Evolutionary conservation across 345 rosid species (phyloP).

Genomic region (Anacardium occidentale): DNA sequence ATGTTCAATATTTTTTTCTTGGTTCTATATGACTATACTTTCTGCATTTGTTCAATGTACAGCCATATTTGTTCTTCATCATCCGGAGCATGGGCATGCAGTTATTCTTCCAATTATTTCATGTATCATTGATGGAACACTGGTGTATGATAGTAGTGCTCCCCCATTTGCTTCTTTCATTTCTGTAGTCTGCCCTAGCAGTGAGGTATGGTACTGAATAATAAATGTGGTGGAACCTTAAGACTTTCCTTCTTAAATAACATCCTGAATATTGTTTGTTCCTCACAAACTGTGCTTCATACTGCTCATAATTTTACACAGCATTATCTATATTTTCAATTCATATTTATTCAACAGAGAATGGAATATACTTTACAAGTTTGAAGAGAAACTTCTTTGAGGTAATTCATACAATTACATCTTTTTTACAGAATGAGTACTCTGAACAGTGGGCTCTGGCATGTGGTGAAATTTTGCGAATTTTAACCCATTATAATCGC

Average conservation of each 20-base stretch:
- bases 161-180: slow-evolving; percentile 95
- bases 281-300: background rate
- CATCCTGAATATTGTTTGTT: background rate
- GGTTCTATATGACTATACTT: slow-evolving; percentile 9
- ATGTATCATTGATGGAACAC: slow-evolving; percentile 78
- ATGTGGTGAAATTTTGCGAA: slow-evolving; percentile 91
- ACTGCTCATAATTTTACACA: no score
- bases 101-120: slow-evolving; percentile 95
- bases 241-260: background rate
- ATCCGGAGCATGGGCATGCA: slow-evolving; percentile 96
- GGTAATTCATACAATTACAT: slow-evolving; percentile 12
- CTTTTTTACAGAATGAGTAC: slow-evolving; percentile 68
- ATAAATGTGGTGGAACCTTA: slow-evolving; percentile 11
- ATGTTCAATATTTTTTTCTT: background rate
- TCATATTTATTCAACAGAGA: background rate
- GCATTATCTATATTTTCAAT: no score
- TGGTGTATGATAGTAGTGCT: slow-evolving; percentile 69
- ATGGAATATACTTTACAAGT: background rate
- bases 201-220: slow-evolving; percentile 53
- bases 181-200: slow-evolving; percentile 75
- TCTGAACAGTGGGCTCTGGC: slow-evolving; percentile 99
- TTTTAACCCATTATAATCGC: slow-evolving; percentile 94
- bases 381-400: background rate
- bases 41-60: slow-evolving; percentile 30
- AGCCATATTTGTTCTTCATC: slow-evolving; percentile 98